A percentile compares a stretch with the other conserved stretches of the same genome.
Evolutionary conservation across 2,329 filamentous ascomycete species (phyloP).

Genomic region (Cladosporium velox): DNA sequence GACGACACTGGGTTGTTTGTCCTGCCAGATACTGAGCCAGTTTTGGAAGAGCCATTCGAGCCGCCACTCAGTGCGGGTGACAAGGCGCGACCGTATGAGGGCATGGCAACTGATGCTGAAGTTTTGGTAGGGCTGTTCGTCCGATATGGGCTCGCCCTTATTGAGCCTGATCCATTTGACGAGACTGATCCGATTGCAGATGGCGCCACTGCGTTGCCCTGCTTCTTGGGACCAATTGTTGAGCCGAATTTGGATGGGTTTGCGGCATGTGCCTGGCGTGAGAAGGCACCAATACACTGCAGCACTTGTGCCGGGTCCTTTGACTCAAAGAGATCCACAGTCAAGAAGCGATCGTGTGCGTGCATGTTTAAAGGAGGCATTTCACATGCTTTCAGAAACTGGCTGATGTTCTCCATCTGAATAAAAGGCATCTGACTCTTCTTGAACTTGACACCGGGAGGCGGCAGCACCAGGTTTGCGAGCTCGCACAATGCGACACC

Average conservation of each 20-base stretch:
- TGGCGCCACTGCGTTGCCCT: conserved; percentile 47
- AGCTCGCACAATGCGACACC: conserved; percentile 93
- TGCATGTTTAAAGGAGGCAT: conserved; percentile 80
- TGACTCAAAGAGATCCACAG: conserved; percentile 90
- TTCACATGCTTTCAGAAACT: conserved; percentile 89
- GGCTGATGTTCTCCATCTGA: conserved; percentile 99
- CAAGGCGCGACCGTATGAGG: conserved; percentile 39
- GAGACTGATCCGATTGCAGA: conserved; percentile 25
- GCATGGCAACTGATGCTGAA: conserved; percentile 33
- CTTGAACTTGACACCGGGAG: conserved; percentile 85
- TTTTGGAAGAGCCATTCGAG: conserved; percentile 59
- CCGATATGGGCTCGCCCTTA: not conserved
- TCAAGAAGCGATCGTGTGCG: conserved; percentile 93
- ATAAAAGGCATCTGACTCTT: conserved; percentile 94
- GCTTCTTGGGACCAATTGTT: conserved; percentile 72
- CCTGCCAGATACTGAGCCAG: conserved; percentile 49
- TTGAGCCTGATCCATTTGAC: conserved; percentile 2
- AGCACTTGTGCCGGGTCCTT: conserved; percentile 96
- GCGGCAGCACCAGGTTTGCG: conserved; percentile 74
- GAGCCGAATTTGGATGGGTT: conserved; percentile 74
- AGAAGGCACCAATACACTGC: conserved; percentile 90
- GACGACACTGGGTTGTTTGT: conserved; percentile 68
- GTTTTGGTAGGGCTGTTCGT: conserved; percentile 23
- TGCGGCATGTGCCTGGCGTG: conserved; percentile 74
- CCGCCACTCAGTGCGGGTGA: conserved; percentile 52